Evolutionary conservation across 805 yeast genomes (phyloP).

Genomic region (Saccharomycopsis fibuligera): DNA sequence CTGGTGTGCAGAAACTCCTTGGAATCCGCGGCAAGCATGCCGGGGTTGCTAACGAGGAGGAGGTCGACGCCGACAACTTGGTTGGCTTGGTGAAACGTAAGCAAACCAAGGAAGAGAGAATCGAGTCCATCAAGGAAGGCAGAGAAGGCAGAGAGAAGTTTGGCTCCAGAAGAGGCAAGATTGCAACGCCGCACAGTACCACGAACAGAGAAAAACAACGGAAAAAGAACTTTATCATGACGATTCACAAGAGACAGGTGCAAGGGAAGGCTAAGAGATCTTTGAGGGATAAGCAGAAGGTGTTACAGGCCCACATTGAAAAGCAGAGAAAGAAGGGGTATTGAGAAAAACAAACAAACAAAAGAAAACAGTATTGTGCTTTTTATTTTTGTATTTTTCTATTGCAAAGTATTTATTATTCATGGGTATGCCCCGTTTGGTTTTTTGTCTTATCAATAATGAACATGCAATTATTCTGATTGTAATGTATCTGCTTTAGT

Average conservation of each 20-base stretch:
- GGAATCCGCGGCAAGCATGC: conserved; percentile 43
- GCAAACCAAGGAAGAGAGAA: conserved; percentile 83
- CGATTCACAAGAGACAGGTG: conserved; percentile 90
- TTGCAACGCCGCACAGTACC: conserved; percentile 72
- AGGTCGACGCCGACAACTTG: conserved; percentile 71
- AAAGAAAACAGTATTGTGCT: no score
- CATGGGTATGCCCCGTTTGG: neutral
- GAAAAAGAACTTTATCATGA: conserved; percentile 98
- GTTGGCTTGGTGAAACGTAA: conserved; percentile 76
- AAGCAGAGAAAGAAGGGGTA: conserved; percentile 87
- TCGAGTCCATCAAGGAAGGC: conserved; percentile 84
- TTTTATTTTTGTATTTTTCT: no score
- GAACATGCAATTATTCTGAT: neutral
- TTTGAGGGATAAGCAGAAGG: conserved; percentile 83
- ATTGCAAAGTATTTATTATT: neutral
- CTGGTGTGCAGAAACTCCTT: conserved; percentile 77
- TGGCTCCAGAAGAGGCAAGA: conserved; percentile 82
- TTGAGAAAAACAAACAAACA: no score
- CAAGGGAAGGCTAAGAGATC: conserved; percentile 91
- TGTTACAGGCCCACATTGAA: conserved; percentile 75
- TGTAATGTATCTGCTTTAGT: neutral
- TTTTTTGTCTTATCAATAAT: neutral
- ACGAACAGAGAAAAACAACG: conserved; percentile 95
- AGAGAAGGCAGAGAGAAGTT: conserved; percentile 87
- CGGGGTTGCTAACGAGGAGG: conserved; percentile 61